phyloP scores from a whole-genome alignment of 2,329 filamentous ascomycete species.

The Penicillium paneum region DNA sequence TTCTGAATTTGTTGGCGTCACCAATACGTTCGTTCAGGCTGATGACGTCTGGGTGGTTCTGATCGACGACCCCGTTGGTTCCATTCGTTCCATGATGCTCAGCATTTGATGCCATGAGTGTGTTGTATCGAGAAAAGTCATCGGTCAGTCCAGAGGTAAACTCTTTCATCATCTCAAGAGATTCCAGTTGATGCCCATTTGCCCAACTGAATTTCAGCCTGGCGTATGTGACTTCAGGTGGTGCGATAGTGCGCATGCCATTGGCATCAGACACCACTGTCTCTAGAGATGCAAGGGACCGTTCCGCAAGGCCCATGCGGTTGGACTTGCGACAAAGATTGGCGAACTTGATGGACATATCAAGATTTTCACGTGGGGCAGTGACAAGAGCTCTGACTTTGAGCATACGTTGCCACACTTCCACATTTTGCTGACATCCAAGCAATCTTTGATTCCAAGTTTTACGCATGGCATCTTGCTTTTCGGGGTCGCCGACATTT shows the following conservation, averaged over 20 bases:
- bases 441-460: constrained; percentile 96
- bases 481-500: constrained; percentile 71
- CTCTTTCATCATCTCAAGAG: constrained; percentile 59
- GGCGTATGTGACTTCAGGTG: constrained; percentile 88
- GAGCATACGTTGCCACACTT: constrained; percentile 98
- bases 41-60: constrained; percentile 39
- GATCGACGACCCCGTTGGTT: constrained; percentile 47
- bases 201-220: constrained; percentile 97
- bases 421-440: constrained; percentile 93
- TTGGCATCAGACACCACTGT: constrained; percentile 57
- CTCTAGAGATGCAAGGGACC: constrained; percentile 88
- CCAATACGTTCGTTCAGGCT: constrained; percentile 41
- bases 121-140: constrained; percentile 52
- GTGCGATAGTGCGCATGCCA: constrained; percentile 40
- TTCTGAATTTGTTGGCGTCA: constrained; percentile 57
- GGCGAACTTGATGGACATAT: constrained; percentile 99
- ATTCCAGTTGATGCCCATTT: constrained; percentile 64
- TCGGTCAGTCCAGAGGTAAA: constrained; percentile 61
- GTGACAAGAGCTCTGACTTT: constrained; percentile 92
- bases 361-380: constrained; percentile 85
- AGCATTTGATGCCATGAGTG: constrained; percentile 35
- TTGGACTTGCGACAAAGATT: constrained; percentile 97
- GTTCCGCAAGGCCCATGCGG: constrained; percentile 90
- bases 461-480: constrained; percentile 82
- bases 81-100: constrained; percentile 46